Evolutionary conservation across 176 grass and related monocot genomes (phyloP).

Genomic region (Oryza meridionalis): DNA sequence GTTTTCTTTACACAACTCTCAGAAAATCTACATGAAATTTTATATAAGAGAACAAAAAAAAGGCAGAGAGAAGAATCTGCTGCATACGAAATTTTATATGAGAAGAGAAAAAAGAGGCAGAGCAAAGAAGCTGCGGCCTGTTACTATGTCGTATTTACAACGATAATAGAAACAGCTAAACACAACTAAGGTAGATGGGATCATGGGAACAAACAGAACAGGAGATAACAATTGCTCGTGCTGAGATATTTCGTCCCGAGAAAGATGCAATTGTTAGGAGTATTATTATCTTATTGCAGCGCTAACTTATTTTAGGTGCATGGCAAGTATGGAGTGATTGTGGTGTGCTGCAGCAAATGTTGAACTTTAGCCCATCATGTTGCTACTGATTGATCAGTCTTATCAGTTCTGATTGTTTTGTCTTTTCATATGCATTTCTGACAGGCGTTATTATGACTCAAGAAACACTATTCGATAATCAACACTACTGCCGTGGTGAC

Average conservation of each 20-base stretch:
- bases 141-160: background rate
- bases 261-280: background rate
- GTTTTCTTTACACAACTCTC: background rate
- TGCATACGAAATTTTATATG: background rate
- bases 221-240: background rate
- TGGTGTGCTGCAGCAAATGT: slow-evolving; percentile 26
- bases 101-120: background rate
- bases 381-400: slow-evolving; percentile 39
- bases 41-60: too few species aligned
- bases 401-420: slow-evolving; percentile 36
- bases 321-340: slow-evolving; percentile 8
- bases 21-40: too few species aligned
- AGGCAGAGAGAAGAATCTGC: too few species aligned
- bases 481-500: background rate
- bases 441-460: slow-evolving; percentile 26
- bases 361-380: slow-evolving; percentile 38
- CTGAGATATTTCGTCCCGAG: background rate
- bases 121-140: background rate
- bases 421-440: slow-evolving; percentile 10
- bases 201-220: background rate
- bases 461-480: slow-evolving; percentile 10
- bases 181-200: background rate
- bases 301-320: background rate
- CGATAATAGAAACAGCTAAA: background rate
- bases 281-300: background rate